Evolutionary conservation across 2,329 filamentous ascomycete genomes (phyloP).

Genomic region (Fusarium sp.): DNA sequence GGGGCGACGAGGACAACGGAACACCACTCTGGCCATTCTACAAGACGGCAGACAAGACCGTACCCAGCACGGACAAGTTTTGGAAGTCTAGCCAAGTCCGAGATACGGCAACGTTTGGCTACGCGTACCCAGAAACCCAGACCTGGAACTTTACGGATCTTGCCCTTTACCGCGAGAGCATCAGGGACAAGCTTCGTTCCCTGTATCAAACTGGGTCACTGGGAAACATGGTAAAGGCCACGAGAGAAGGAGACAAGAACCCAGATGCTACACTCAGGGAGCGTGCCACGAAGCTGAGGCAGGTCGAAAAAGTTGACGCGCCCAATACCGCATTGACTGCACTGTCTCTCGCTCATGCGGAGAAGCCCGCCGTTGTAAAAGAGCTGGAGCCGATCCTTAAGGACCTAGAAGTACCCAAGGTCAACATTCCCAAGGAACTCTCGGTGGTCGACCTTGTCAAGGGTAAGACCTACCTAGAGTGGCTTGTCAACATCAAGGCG

Average conservation of each 20-base stretch:
- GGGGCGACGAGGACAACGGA: not conserved
- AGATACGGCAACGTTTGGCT: slow-evolving; percentile 9
- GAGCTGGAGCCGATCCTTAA: not conserved
- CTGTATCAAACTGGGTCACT: not conserved
- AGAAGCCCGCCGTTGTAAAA: not conserved
- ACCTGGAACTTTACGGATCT: not conserved
- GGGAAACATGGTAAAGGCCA: not conserved
- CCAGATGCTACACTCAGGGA: not conserved
- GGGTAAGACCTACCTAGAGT: slow-evolving; percentile 2
- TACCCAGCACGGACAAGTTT: not conserved
- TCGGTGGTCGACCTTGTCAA: not conserved
- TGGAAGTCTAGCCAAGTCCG: slow-evolving; percentile 15
- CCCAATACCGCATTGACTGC: not conserved
- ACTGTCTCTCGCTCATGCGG: not conserved
- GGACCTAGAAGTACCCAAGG: not conserved
- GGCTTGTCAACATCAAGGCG: slow-evolving; percentile 15
- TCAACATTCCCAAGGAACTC: not conserved
- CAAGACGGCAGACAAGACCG: not conserved
- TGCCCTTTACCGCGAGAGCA: not conserved
- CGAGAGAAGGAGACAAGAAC: not conserved
- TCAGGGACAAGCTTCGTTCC: not conserved
- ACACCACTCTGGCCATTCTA: slow-evolving; percentile 19
- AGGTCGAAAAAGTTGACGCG: not conserved
- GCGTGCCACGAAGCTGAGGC: not conserved
- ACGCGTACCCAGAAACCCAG: slow-evolving; percentile 17